Base-by-base conservation (phyloP, 2,329 filamentous ascomycete genomes). In the Colletotrichum viniferum region DNA sequence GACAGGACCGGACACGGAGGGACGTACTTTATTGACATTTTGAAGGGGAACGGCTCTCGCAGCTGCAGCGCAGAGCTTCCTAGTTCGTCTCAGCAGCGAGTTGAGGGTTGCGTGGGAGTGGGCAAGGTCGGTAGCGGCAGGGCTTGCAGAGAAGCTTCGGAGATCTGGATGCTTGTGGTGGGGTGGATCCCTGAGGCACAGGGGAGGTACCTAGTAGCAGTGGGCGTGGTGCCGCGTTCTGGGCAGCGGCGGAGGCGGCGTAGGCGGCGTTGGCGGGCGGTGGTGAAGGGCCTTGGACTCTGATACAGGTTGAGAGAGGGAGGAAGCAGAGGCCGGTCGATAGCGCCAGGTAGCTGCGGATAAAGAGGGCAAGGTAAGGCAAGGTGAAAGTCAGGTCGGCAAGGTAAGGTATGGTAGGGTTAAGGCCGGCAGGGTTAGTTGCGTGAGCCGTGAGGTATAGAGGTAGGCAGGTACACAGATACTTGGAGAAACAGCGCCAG, bases 1-100 rank as follows among this genome's bases (percentile, higher is more conserved):
- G 55, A 43, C 56, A 58, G 64, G 48, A 16, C 32, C 26, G 63
- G 55, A 77, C 64, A 75, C 60, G 76, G 71, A 78, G 73, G 81
- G 81, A 86, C 86, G 86, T 86, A 89, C 88, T 89, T 89, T 87
- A 89, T 88, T 82, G 88, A 89, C 88, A 89, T 89, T 82, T 76
- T 77, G 76, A 74, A 77, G 24, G 43, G 72, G 62, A 66, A 69
- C 55, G 69, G 66, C 70, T 58, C 32, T 63, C 60, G 63, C 70
- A 68, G 73, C 69, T 73, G 73, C 76, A 70, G 69, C 69, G 74
- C 70, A 77, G 61, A 77, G 69, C 74, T 77, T 77, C 77, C 76
- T 77, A 73, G 74, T 77, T 69, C 65, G 77, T 71, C 73, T 76
- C 71, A 75, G 73, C 71, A 72, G 73, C 77, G 52, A 76, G 73